phyloP scores from a whole-genome alignment of 2,329 filamentous ascomycete species.

The Pezicula radicicola region DNA sequence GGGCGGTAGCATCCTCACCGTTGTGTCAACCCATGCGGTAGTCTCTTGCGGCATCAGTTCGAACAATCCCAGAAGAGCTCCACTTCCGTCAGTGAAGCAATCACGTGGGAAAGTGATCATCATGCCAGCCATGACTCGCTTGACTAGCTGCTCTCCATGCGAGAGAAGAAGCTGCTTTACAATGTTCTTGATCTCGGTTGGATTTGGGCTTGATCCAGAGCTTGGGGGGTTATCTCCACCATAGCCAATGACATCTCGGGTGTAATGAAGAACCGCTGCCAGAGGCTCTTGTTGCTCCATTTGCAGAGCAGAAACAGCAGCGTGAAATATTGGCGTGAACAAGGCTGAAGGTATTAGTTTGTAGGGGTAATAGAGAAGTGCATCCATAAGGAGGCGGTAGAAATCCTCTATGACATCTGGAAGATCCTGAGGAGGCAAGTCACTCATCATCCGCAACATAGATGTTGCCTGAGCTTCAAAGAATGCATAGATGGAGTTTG shows the following conservation, averaged over 20 bases:
- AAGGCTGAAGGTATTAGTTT: conserved; percentile 78
- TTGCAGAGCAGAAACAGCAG: conserved; percentile 80
- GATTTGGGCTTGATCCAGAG: conserved; percentile 55
- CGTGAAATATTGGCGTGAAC: conserved; percentile 79
- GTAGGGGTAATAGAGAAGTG: conserved; percentile 87
- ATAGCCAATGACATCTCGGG: conserved; percentile 88
- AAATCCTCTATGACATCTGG: conserved; percentile 69
- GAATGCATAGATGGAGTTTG: conserved; percentile 86
- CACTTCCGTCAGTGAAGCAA: conserved; percentile 91
- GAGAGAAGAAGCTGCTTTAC: conserved; percentile 69
- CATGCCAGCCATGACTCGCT: conserved; percentile 93
- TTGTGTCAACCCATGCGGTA: conserved; percentile 77
- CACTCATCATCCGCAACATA: conserved; percentile 86
- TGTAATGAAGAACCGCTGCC: conserved; percentile 86
- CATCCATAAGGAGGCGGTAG: conserved; percentile 89
- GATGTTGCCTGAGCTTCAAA: conserved; percentile 90
- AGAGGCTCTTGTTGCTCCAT: conserved; percentile 90
- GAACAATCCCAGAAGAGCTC: conserved; percentile 86
- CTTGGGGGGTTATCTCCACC: conserved; percentile 71
- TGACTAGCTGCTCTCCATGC: conserved; percentile 76
- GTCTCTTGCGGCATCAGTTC: conserved; percentile 80
- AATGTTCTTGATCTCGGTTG: conserved; percentile 66
- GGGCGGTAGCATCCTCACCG: conserved; percentile 77
- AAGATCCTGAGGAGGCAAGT: conserved; percentile 62
- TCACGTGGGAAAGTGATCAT: conserved; percentile 98